Conservation (phyloP, 331 rosid genomes). For the Malus hybrid region DNA sequence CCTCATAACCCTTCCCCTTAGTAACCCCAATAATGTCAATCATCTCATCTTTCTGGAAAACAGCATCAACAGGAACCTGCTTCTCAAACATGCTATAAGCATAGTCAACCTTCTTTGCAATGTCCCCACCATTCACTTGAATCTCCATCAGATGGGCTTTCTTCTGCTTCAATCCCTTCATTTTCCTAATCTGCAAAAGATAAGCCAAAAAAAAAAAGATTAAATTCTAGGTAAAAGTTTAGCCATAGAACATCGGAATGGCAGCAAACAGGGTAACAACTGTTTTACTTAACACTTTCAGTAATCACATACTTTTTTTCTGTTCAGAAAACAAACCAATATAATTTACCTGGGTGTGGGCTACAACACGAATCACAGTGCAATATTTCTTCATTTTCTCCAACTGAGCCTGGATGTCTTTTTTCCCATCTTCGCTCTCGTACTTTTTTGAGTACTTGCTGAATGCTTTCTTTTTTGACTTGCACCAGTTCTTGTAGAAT, state of each 20-base stretch:
- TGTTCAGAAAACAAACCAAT: neutral
- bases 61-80: constrained; percentile 34
- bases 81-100: constrained; percentile 57
- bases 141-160: constrained; percentile 88
- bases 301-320: neutral
- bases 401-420: constrained; percentile 41
- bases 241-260: neutral
- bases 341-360: constrained; percentile 62
- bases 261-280: neutral
- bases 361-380: constrained; percentile 62
- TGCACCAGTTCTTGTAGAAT: constrained; percentile 68
- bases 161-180: constrained; percentile 88
- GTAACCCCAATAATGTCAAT: constrained; percentile 33
- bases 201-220: neutral
- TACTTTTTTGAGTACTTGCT: constrained; percentile 42
- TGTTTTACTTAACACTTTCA: neutral
- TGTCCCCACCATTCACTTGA: constrained; percentile 70
- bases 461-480: constrained; percentile 64
- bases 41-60: constrained; percentile 35
- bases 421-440: constrained; percentile 52
- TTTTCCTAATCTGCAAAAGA: constrained; percentile 52
- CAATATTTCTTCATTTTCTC: constrained; percentile 65
- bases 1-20: constrained; percentile 31
- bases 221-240: neutral
- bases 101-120: constrained; percentile 52